phyloP scores from a whole-genome alignment of 306 rosid genomes.

The Trifolium repens region DNA sequence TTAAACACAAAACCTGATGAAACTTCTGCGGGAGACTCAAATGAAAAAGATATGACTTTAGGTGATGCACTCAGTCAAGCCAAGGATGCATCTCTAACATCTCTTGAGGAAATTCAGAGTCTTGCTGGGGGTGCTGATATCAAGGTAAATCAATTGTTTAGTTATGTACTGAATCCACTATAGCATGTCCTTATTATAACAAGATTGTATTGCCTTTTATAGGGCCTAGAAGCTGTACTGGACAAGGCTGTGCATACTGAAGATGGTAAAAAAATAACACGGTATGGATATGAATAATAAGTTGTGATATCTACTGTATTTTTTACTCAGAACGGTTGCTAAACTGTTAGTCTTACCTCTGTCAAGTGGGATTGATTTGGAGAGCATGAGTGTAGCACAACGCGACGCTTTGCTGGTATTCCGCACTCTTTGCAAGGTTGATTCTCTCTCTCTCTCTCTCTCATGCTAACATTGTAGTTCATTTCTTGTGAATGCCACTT shows the following conservation, averaged over 20 bases:
- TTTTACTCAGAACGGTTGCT: conserved; percentile 32
- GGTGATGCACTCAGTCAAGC: conserved; percentile 88
- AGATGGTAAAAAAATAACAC: conserved; percentile 93
- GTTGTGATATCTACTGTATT: conserved; percentile 35
- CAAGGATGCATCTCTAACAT: conserved; percentile 73
- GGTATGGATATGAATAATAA: conserved; percentile 59
- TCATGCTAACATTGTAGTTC: conserved; percentile 36
- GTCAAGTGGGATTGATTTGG: conserved; percentile 93
- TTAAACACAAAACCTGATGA: conserved; percentile 62
- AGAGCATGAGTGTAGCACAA: conserved; percentile 86
- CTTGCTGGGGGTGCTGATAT: conserved; percentile 99
- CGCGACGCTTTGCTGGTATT: conserved; percentile 93
- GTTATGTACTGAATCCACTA: conserved; percentile 19
- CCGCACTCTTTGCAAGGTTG: conserved; percentile 98
- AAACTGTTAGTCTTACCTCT: conserved; percentile 46
- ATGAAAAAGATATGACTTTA: conserved; percentile 75
- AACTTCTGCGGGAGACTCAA: conserved; percentile 54
- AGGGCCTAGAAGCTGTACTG: conserved; percentile 98
- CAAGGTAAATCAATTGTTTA: conserved; percentile 62
- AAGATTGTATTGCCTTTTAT: conserved; percentile 42
- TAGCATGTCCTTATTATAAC: conserved; percentile 33
- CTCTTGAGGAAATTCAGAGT: conserved; percentile 95
- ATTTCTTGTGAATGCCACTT: conserved; percentile 35
- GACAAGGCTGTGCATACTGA: conserved; percentile 97
- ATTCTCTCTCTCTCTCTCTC: conserved; percentile 52